Base-by-base conservation (phyloP, 306 rosid species). In the Quercus alba region DNA sequence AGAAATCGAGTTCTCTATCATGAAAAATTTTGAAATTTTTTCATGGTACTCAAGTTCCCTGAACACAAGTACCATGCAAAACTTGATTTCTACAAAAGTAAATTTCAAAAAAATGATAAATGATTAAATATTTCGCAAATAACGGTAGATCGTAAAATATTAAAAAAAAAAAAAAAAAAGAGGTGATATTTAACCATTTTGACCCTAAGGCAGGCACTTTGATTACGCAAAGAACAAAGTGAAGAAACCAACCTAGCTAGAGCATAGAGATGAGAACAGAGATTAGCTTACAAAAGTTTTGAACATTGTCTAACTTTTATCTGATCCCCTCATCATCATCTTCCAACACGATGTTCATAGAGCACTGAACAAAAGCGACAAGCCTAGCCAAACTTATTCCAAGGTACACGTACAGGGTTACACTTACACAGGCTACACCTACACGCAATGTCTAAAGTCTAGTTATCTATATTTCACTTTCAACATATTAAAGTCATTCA, bases 141-240 rank as follows among this genome's bases (percentile, higher is more conserved):
- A 25, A 25, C 0, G 26, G 0, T 25, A 25, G 26, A 25, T 25
- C 2, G 26, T 25, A 25, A 25, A 25, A 25, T 25, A 25, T 25
- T 25, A 1, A 25, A 25, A 25, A 23, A 23, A 23, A 25, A 25
- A 25, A 23, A 23, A 23, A 23, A 23, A 23, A 25, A 25, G 1
- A 25, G 1, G 26, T 25, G 26, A 25, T 25, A 25, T 25, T 25
- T 25, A 0, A 25, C 26, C 0, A 25, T 25, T 25, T 25, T 25
- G 26, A 25, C 26, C 26, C 2, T 0, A 25, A 25, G 26, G 26
- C 26, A 25, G 26, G 26, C 26, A 25, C 26, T 25, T 25, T 30
- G 70, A 83, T 77, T 83, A 55, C 41, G 0, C 77, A 19, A 28
- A 72, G 83, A 83, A 78, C 77, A 8, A 81, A 81, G 49, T 71